Evolutionary conservation across 768 basidiomycete species (phyloP), one percentile per base, ranked within the genome.

Genomic region (Amanita rimosa): DNA sequence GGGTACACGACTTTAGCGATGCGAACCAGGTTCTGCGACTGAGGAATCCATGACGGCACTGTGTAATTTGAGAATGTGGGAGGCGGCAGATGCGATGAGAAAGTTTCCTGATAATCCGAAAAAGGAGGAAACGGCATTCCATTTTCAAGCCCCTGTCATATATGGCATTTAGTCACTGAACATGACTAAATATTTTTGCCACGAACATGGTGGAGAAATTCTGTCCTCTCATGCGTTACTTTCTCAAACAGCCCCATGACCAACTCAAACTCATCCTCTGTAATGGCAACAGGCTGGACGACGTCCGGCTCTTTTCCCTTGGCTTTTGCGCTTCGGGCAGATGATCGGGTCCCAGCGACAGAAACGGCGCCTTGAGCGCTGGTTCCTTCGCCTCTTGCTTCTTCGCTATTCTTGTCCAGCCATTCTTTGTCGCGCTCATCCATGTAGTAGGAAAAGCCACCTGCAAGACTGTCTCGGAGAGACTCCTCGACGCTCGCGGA

Each of bases 351-450:
- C 17, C 70, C 67, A 1, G 72, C 67, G 2, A 67, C 61, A 8
- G 81, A 79, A 36, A 85, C 58, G 4, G 82, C 79, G 17, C 81
- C 83, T 57, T 87, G 86, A 0, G 76, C 74, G 53, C 84, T 88
- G 0, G 87, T 85, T 14, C 91, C 91, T 62, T 92, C 89, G 14
- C 85, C 88, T 11, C 84, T 74, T 1, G 86, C 88, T 49, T 84
- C 79, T 58, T 84, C 83, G 57, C 97, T 96, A 60, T 90, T 91
- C 66, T 81, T 85, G 57, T 88, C 85, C 27, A 99, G 75, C 95
- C 95, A 99, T 54, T 86, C 85, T 58, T 85, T 81, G 68, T 98
- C 95, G 14, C 85, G 83, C 63, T 98, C 96, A 57, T 99, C 95
- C 86, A 97, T 88, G 54, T 80, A 88, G 60, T 98, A 97, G 1